These are phyloP conservation scores for Apiospora saccharicola DNA, from an alignment of 2,329 filamentous ascomycete species.

Conservation along the genomic window DNA sequence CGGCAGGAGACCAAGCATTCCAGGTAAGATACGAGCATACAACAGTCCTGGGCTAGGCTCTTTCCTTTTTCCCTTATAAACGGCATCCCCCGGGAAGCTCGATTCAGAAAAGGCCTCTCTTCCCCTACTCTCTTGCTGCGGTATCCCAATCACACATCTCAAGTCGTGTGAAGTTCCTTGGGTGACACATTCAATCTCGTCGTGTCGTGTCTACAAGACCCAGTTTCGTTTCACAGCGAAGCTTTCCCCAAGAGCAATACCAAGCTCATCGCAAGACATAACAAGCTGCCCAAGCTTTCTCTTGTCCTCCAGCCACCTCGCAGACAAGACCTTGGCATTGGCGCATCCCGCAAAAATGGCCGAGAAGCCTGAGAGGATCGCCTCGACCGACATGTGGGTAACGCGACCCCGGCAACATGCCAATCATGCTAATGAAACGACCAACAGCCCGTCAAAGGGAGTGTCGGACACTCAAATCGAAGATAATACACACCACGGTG, in stretches of 20 bases:
- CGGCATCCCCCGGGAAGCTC: conserved; percentile 6
- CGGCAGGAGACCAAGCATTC: background rate
- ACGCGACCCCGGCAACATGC: background rate
- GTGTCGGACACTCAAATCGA: conserved; percentile 36
- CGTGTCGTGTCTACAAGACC: background rate
- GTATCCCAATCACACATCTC: background rate
- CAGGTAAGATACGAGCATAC: background rate
- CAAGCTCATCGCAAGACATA: background rate
- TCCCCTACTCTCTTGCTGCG: background rate
- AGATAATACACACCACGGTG: conserved; percentile 35
- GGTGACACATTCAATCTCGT: background rate
- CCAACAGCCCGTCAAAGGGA: conserved; percentile 33
- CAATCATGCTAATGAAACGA: background rate
- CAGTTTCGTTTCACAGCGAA: background rate
- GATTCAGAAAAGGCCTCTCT: background rate
- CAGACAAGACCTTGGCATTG: conserved; percentile 20
- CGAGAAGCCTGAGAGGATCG: conserved; percentile 21
- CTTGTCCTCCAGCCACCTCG: background rate
- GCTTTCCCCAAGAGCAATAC: background rate
- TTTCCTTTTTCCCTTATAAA: background rate
- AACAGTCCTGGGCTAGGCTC: background rate
- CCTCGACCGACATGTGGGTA: conserved; percentile 11
- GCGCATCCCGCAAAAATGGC: conserved; percentile 14
- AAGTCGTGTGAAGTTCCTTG: background rate
- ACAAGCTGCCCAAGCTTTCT: conserved; percentile 14